Conservation (phyloP, 2,329 filamentous ascomycete genomes). For the Achaetomium macrosporum region DNA sequence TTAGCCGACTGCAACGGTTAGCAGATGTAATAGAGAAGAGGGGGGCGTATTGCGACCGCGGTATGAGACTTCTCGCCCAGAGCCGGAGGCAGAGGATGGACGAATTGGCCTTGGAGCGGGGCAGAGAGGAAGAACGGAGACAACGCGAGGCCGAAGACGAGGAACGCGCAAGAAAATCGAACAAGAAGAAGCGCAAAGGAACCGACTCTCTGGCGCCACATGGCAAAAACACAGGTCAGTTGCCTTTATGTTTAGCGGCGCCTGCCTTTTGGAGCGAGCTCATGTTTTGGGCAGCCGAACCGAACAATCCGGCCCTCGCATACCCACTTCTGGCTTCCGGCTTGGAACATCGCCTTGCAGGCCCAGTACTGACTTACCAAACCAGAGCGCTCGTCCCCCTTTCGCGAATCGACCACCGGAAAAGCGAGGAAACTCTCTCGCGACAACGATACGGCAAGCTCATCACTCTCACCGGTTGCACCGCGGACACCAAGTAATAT, state of each 20-base stretch:
- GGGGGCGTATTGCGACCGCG: conserved; percentile 62
- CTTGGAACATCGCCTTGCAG: not conserved
- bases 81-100: conserved; percentile 58
- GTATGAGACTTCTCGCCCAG: conserved; percentile 64
- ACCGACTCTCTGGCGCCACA: conserved; percentile 52
- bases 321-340: conserved; percentile 4
- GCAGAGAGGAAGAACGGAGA: conserved; percentile 46
- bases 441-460: conserved; percentile 51
- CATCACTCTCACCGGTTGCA: conserved; percentile 53
- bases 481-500: conserved; percentile 48
- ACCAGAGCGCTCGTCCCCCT: conserved; percentile 49
- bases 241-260: not conserved
- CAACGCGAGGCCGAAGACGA: conserved; percentile 46
- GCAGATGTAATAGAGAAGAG: conserved; percentile 62
- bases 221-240: conserved; percentile 39
- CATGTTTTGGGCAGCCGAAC: not conserved
- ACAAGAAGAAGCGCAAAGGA: conserved; percentile 76
- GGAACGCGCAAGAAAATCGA: conserved; percentile 46
- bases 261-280: not conserved
- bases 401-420: conserved; percentile 38
- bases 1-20: conserved; percentile 58
- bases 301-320: not conserved
- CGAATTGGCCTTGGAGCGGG: conserved; percentile 40
- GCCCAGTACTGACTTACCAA: conserved; percentile 15
- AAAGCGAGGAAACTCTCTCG: conserved; percentile 48